Evolutionary conservation across 2,329 filamentous ascomycete species (phyloP).

Genomic region (Neurospora sp.): DNA sequence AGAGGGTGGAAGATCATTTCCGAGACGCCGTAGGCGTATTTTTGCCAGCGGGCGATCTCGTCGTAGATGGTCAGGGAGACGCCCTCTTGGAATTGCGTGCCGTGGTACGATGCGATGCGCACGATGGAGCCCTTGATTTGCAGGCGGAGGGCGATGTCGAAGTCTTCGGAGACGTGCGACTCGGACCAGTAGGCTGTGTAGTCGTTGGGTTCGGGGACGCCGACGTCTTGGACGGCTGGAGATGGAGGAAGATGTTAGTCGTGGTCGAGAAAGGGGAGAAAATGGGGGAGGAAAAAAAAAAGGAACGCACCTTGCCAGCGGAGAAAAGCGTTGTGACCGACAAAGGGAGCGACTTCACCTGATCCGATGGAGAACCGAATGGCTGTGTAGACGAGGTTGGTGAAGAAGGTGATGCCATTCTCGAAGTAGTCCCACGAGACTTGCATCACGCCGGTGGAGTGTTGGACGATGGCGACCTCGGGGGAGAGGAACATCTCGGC

Average conservation of each 20-base stretch:
- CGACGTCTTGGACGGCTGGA: constrained; percentile 26
- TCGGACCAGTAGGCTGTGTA: constrained; percentile 59
- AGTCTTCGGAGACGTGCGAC: constrained; percentile 66
- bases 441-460: constrained; percentile 66
- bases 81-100: constrained; percentile 62
- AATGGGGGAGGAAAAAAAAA: too few species aligned
- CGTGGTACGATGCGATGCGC: constrained; percentile 57
- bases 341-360: constrained; percentile 65
- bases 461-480: constrained; percentile 61
- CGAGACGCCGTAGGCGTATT: constrained; percentile 60
- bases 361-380: constrained; percentile 61
- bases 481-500: constrained; percentile 60
- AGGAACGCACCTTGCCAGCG: constrained; percentile 40
- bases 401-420: constrained; percentile 68
- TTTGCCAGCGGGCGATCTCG: constrained; percentile 62
- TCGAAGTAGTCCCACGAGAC: constrained; percentile 64
- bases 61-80: constrained; percentile 66
- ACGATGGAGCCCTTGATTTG: constrained; percentile 59
- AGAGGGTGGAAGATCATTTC: constrained; percentile 62
- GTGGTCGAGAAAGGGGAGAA: not conserved
- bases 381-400: constrained; percentile 64
- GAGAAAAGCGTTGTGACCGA: constrained; percentile 68
- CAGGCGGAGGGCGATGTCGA: constrained; percentile 63
- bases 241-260: not conserved
- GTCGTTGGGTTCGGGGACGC: constrained; percentile 40